phyloP scores from a whole-genome alignment of 2,329 filamentous ascomycete genomes.

The Aspergillus pseudoviridinutans region DNA sequence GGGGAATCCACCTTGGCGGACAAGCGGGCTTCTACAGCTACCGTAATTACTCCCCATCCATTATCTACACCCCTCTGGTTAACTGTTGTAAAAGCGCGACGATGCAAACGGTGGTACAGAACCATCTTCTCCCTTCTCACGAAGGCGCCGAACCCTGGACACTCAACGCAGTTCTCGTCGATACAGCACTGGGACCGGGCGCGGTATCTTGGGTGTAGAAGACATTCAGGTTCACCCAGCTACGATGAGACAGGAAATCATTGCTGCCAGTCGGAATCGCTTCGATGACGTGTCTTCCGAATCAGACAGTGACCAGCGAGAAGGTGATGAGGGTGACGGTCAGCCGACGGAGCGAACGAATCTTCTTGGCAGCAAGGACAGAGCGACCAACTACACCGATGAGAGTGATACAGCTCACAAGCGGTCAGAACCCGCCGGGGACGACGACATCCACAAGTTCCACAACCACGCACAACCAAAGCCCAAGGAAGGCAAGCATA shows the following conservation, averaged over 20 bases:
- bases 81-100: constrained; percentile 21
- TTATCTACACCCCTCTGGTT: constrained; percentile 6
- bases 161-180: constrained; percentile 28
- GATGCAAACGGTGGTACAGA: constrained; percentile 23
- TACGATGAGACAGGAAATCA: constrained; percentile 88
- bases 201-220: constrained; percentile 56
- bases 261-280: constrained; percentile 69
- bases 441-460: constrained; percentile 53
- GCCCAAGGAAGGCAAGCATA: constrained; percentile 55
- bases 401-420: constrained; percentile 17
- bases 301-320: constrained; percentile 53
- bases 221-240: constrained; percentile 81
- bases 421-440: constrained; percentile 7
- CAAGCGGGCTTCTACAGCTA: constrained; percentile 56
- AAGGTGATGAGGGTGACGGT: constrained; percentile 50
- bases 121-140: constrained; percentile 25
- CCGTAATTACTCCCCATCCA: constrained; percentile 52
- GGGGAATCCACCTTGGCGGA: constrained; percentile 45
- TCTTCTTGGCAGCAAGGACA: constrained; percentile 42
- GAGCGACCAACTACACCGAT: constrained; percentile 31
- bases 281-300: constrained; percentile 53
- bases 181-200: constrained; percentile 53
- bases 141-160: constrained; percentile 27
- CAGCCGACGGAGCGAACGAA: constrained; percentile 44
- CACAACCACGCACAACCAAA: constrained; percentile 78